These are phyloP conservation scores for Lachancea quebecensis DNA, from an alignment of 805 yeast genomes.

Conservation along the genomic window DNA sequence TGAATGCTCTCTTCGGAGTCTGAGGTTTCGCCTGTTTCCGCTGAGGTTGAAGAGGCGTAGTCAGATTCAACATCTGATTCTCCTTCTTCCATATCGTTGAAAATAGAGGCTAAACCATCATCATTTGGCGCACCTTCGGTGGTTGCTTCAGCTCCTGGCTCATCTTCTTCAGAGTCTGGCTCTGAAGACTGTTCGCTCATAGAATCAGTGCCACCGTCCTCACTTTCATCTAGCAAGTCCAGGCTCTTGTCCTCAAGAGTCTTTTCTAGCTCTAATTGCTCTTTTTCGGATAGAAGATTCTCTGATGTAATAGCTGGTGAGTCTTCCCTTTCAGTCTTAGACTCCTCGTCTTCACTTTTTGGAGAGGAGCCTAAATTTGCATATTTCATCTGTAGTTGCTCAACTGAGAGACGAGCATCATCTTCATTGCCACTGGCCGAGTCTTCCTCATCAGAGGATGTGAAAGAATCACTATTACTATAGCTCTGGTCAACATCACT, in stretches of 20 bases:
- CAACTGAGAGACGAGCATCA: conserved; percentile 36
- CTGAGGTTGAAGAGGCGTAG: conserved; percentile 20
- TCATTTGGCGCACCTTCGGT: conserved; percentile 9
- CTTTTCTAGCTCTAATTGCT: background rate
- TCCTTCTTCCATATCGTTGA: conserved; percentile 22
- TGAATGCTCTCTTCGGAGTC: background rate
- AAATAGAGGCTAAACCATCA: conserved; percentile 17
- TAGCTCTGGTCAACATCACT: conserved; percentile 12
- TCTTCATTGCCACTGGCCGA: conserved; percentile 21
- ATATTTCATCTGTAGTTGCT: conserved; percentile 39
- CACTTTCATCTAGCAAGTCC: background rate
- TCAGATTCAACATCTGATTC: conserved; percentile 21
- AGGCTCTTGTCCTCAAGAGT: background rate
- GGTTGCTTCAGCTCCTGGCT: background rate
- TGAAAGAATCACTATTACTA: conserved; percentile 11
- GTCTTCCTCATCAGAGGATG: conserved; percentile 10
- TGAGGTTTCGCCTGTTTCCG: conserved; percentile 6
- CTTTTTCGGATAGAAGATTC: background rate
- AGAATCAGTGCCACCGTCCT: background rate
- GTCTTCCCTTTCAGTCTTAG: background rate
- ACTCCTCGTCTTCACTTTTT: background rate
- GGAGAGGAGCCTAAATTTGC: conserved; percentile 19
- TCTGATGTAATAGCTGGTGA: background rate
- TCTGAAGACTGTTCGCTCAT: background rate
- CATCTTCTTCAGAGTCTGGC: background rate